These are phyloP conservation scores for Petunia secreta DNA, from an alignment of 257 asterid genomes.

Conservation along the genomic window DNA sequence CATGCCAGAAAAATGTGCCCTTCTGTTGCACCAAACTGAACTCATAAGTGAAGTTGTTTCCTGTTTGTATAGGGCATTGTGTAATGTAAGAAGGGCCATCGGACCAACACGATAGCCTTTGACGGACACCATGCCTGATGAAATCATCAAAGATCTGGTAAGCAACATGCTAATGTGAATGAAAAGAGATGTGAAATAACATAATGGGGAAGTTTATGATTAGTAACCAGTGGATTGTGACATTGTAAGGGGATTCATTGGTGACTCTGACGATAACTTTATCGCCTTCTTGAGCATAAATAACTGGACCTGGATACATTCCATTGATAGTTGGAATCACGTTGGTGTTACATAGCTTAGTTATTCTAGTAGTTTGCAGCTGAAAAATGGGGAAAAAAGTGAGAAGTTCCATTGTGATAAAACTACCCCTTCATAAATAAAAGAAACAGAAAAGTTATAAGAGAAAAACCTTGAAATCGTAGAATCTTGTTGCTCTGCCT, in stretches of 20 bases:
- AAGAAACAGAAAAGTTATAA: background rate
- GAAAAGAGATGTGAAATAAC: background rate
- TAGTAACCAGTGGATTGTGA: constrained; percentile 63
- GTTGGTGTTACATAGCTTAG: constrained; percentile 51
- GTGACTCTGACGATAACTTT: constrained; percentile 48
- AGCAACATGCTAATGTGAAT: background rate
- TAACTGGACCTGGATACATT: constrained; percentile 63
- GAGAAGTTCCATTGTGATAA: background rate
- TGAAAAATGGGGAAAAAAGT: background rate
- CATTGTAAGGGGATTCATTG: constrained; percentile 54
- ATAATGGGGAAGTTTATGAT: background rate
- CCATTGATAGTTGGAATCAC: constrained; percentile 55
- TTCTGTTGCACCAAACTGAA: constrained; percentile 60
- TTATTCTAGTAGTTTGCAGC: constrained; percentile 56
- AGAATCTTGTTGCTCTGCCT: constrained; percentile 53
- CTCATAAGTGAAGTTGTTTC: constrained; percentile 58
- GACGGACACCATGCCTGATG: constrained; percentile 71
- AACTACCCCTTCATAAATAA: background rate
- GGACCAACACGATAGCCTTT: constrained; percentile 62
- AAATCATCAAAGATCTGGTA: constrained; percentile 3
- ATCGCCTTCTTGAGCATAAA: constrained; percentile 68
- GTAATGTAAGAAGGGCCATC: constrained; percentile 75
- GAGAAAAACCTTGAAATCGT: constrained; percentile 54
- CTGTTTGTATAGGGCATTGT: constrained; percentile 69
- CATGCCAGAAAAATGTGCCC: constrained; percentile 76